A percentile compares a stretch with the other conserved stretches of the same genome.
Evolutionary conservation across 2,329 filamentous ascomycete genomes (phyloP).

Genomic region (Celoporthe dispersa): DNA sequence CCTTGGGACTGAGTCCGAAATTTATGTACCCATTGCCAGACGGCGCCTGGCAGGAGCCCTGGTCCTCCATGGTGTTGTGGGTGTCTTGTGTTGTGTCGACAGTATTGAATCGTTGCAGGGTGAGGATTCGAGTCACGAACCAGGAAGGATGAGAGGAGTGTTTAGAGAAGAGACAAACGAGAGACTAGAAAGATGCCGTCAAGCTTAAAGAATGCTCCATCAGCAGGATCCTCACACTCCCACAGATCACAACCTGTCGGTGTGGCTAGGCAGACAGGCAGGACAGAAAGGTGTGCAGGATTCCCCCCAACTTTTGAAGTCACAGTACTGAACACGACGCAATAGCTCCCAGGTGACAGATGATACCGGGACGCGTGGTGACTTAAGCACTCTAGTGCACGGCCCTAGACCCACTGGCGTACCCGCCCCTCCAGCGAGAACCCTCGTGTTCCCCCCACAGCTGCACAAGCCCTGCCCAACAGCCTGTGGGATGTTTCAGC

Average conservation of each 20-base stretch:
- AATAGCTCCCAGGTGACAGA: slow-evolving; percentile 21
- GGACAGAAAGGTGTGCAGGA: background rate
- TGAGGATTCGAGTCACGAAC: background rate
- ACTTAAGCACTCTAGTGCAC: slow-evolving; percentile 9
- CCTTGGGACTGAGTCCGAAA: slow-evolving; percentile 38
- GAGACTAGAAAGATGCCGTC: slow-evolving; percentile 9
- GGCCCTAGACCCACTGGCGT: slow-evolving; percentile 10
- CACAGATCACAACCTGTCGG: background rate
- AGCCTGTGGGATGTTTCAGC: slow-evolving; percentile 11
- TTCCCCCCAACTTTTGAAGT: background rate
- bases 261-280: background rate
- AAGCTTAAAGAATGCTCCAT: slow-evolving; percentile 16
- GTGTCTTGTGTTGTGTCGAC: slow-evolving; percentile 31
- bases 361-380: background rate
- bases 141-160: background rate
- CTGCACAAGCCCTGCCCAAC: slow-evolving; percentile 2
- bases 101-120: slow-evolving; percentile 27
- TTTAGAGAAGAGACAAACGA: background rate
- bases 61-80: slow-evolving; percentile 31
- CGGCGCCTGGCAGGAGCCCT: slow-evolving; percentile 35
- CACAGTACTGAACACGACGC: slow-evolving; percentile 15
- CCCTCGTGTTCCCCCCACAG: slow-evolving; percentile 2
- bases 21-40: slow-evolving; percentile 35
- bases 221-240: slow-evolving; percentile 3
- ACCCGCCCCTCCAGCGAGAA: background rate